A percentile compares a stretch with the other conserved stretches of the same genome.
phyloP scores from a whole-genome alignment of 345 rosid species.

The Citrus reticulata region DNA sequence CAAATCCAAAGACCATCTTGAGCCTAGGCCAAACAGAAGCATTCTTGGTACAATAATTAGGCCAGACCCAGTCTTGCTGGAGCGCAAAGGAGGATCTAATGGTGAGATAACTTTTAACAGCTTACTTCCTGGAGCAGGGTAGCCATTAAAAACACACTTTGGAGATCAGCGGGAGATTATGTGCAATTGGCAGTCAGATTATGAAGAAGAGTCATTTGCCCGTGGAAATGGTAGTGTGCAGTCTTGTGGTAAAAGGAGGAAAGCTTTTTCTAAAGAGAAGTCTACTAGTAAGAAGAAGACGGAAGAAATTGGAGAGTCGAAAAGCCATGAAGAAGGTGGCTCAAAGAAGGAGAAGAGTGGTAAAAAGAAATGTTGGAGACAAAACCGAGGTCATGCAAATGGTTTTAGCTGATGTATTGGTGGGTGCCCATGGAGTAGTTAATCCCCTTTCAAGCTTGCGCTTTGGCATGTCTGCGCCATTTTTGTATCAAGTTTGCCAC shows the following conservation, averaged over 20 bases:
- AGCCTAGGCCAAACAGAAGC: conserved; percentile 65
- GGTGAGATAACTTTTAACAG: conserved; percentile 63
- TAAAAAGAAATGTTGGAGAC: conserved; percentile 29
- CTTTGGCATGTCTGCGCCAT: not conserved
- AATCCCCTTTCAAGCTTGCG: not conserved
- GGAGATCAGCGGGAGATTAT: conserved; percentile 43
- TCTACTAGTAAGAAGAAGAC: conserved; percentile 34
- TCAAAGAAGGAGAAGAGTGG: conserved; percentile 20
- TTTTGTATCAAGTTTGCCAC: not conserved
- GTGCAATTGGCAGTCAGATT: conserved; percentile 71
- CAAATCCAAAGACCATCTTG: conserved; percentile 58
- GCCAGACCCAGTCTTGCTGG: conserved; percentile 62
- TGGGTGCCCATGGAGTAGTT: conserved; percentile 10
- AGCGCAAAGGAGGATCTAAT: conserved; percentile 74
- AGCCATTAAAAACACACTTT: conserved; percentile 33
- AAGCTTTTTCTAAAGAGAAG: conserved; percentile 40
- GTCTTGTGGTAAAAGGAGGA: conserved; percentile 57
- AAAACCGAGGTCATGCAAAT: conserved; percentile 5
- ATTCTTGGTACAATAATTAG: conserved; percentile 93
- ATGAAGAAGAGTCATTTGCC: conserved; percentile 64
- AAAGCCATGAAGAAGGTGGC: conserved; percentile 20
- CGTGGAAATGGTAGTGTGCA: conserved; percentile 47
- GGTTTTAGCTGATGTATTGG: conserved; percentile 15
- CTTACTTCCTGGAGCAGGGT: conserved; percentile 88
- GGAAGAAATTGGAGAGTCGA: conserved; percentile 23